Conservation (phyloP, 768 basidiomycete genomes). For the Mycena vitilis region DNA sequence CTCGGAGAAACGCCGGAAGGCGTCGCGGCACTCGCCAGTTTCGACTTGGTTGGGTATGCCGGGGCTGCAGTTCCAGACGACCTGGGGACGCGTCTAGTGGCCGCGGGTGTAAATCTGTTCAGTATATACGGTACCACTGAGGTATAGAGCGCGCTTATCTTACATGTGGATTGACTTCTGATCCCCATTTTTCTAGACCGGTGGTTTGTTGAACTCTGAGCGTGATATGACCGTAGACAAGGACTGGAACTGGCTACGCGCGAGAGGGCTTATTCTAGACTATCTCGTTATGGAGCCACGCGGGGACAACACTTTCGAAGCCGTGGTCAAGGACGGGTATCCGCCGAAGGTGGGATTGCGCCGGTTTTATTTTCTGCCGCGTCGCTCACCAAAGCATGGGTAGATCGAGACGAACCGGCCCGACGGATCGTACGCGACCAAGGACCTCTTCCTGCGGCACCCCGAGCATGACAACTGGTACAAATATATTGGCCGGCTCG, state of each 20-base stretch:
- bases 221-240: slow-evolving; percentile 63
- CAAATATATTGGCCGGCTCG: slow-evolving; percentile 65
- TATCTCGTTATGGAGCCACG: slow-evolving; percentile 58
- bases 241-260: slow-evolving; percentile 65
- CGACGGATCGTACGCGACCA: slow-evolving; percentile 66
- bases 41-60: slow-evolving; percentile 63
- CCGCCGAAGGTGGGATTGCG: slow-evolving; percentile 53
- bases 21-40: slow-evolving; percentile 50
- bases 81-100: slow-evolving; percentile 61
- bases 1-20: slow-evolving; percentile 62
- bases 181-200: slow-evolving; percentile 42
- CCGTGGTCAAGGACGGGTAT: slow-evolving; percentile 64
- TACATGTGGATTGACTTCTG: background rate
- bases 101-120: slow-evolving; percentile 60
- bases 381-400: background rate
- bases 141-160: slow-evolving; percentile 24
- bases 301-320: slow-evolving; percentile 56
- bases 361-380: background rate
- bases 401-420: slow-evolving; percentile 55
- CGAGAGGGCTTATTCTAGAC: slow-evolving; percentile 40
- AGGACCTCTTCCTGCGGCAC: slow-evolving; percentile 64
- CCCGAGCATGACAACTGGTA: slow-evolving; percentile 48
- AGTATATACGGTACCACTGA: slow-evolving; percentile 62
- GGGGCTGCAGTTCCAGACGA: slow-evolving; percentile 67
- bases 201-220: slow-evolving; percentile 58